Evolutionary conservation across 2,329 filamentous ascomycete genomes (phyloP).

Genomic region (Chaetomium olivaceum): DNA sequence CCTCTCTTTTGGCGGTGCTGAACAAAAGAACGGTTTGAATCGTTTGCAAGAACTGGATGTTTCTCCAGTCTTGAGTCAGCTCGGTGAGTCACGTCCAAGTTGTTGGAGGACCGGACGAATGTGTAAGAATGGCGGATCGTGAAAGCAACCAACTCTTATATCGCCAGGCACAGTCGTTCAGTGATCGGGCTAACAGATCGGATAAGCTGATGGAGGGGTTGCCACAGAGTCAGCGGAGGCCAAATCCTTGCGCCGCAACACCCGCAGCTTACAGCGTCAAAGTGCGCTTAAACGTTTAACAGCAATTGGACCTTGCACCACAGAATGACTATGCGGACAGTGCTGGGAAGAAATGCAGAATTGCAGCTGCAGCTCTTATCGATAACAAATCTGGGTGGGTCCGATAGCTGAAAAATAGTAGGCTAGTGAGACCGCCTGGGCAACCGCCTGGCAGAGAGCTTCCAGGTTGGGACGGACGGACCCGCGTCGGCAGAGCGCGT

Average conservation of each 20-base stretch:
- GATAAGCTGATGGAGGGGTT: constrained; percentile 3
- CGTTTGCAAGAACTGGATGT: not conserved
- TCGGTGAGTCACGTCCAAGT: constrained; percentile 13
- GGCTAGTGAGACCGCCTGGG: constrained; percentile 13
- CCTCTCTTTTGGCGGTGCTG: not conserved
- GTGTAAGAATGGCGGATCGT: constrained; percentile 1
- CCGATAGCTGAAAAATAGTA: constrained; percentile 15
- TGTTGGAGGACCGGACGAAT: not conserved
- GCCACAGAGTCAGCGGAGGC: constrained; percentile 8
- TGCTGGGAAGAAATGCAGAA: not conserved
- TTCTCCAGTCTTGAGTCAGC: not conserved
- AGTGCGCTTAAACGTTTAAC: not conserved
- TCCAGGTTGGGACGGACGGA: constrained; percentile 13
- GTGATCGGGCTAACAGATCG: not conserved
- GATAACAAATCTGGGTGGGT: constrained; percentile 18
- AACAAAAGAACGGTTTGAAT: not conserved
- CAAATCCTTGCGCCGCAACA: not conserved
- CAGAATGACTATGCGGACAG: not conserved
- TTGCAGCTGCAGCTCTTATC: constrained; percentile 19
- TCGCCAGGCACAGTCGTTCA: not conserved
- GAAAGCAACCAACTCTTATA: constrained; percentile 3
- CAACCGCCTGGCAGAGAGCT: constrained; percentile 12
- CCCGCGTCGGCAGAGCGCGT: constrained; percentile 22
- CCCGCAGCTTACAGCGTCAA: not conserved
- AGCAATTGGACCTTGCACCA: not conserved